A percentile compares a stretch with the other conserved stretches of the same genome.
phyloP scores from a whole-genome alignment of 257 asterid species.

The Linaria vulgaris region DNA sequence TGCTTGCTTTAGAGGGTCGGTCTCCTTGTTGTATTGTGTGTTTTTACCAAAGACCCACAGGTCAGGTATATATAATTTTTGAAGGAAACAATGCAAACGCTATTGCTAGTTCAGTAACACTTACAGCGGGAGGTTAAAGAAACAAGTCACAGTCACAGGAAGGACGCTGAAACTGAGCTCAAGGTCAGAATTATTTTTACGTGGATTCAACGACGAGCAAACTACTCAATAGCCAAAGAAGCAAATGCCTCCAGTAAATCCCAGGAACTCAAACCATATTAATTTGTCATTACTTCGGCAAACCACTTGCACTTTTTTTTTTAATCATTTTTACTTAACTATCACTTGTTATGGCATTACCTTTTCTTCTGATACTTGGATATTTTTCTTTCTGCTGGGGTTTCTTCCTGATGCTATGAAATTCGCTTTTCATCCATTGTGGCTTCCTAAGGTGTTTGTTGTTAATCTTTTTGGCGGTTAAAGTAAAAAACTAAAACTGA shows the following conservation, averaged over 20 bases:
- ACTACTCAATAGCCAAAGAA: conserved; percentile 4
- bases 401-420: too few relatives aligned
- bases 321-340: not conserved
- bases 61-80: too few relatives aligned
- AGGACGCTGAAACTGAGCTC: conserved; percentile 8
- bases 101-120: not conserved
- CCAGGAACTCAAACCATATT: not conserved
- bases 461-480: not conserved
- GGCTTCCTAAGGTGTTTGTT: not conserved
- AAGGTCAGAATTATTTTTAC: conserved; percentile 14
- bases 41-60: too few relatives aligned
- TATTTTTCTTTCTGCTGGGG: not conserved
- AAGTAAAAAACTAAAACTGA: not conserved
- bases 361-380: too few relatives aligned
- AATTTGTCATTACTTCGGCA: not conserved
- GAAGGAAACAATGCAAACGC: too few relatives aligned
- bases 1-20: not conserved
- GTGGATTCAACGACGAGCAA: conserved; percentile 1
- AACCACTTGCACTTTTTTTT: not conserved
- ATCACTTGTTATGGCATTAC: not conserved
- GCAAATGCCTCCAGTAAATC: not conserved
- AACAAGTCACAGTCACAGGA: conserved; percentile 12
- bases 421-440: too few relatives aligned
- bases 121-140: not conserved
- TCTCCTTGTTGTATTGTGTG: not conserved